Conservation (phyloP, 352 stramenopile genomes). For the Saprolegnia parasitica region DNA sequence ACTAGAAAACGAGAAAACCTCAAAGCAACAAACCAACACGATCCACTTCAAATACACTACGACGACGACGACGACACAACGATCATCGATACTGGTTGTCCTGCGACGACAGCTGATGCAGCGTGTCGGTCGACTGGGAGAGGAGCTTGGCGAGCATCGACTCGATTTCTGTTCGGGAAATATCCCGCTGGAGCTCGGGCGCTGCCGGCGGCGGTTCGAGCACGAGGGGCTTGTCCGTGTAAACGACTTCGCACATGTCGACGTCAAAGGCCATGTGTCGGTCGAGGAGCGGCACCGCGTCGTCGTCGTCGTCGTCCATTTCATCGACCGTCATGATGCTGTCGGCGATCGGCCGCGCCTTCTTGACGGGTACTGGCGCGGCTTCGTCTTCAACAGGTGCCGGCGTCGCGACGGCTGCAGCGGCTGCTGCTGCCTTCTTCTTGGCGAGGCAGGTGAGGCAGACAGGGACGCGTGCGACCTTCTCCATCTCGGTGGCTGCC, state of each 20-base stretch:
- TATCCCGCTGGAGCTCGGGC: not conserved
- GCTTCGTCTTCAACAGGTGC: not conserved
- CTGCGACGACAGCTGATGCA: slow-evolving; percentile 9
- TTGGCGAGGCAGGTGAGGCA: not conserved
- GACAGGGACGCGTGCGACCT: not conserved
- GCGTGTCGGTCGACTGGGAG: slow-evolving; percentile 21
- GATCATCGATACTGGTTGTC: not conserved
- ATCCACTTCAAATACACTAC: not conserved
- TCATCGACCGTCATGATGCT: not conserved
- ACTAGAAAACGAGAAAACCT: too few species aligned
- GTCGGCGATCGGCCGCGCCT: not conserved
- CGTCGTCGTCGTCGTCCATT: not conserved
- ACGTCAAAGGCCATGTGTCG: slow-evolving; percentile 20
- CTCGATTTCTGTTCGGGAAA: slow-evolving; percentile 9
- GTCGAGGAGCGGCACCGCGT: slow-evolving; percentile 4
- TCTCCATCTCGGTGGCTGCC: not conserved
- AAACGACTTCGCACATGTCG: slow-evolving; percentile 10
- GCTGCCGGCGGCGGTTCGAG: not conserved
- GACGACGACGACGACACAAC: too few species aligned
- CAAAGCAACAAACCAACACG: not conserved
- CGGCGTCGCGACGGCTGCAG: too few species aligned
- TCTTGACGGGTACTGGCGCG: not conserved
- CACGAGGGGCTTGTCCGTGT: slow-evolving; percentile 6
- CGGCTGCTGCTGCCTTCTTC: not conserved
- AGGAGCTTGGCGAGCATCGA: slow-evolving; percentile 16